Base-by-base conservation (phyloP, 768 basidiomycete genomes). In the Lyophyllum atratum region DNA sequence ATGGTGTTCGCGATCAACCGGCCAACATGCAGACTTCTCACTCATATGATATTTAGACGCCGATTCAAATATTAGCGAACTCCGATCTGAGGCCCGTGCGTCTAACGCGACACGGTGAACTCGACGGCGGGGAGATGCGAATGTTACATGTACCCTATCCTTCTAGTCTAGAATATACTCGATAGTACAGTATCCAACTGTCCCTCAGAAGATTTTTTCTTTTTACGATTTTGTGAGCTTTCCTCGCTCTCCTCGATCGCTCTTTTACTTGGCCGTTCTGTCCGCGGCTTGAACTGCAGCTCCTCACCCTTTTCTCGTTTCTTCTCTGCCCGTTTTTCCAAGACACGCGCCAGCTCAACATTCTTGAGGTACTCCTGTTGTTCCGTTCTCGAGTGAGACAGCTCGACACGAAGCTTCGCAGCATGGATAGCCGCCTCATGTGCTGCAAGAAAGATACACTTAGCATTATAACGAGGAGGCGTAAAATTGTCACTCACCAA, bases 281-380 rank as follows among this genome's bases (percentile, higher is more conserved):
- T 66, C 21, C 65, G 66, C 17, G 69, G 69, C 58, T 77, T 74
- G 51, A 77, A 54, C 59, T 74, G 68, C 64, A 85, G 75, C 11
- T 78, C 81, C 60, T 83, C 80, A 3, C 84, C 85, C 60, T 76
- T 83, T 68, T 83, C 80, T 57, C 73, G 80, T 67, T 86, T 85
- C 68, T 81, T 84, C 64, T 85, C 82, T 29, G 80, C 85, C n/a
- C 91, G 86, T 68, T 92, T 94, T 61, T 90, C 87, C 63, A 94
- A 70, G 40, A 95, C 86, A 11, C 89, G 85, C 2, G 95, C 95
- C 17, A 95, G 83, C 68, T 98, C 96, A 26, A 99, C 97, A 59
- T 97, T 95, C 69, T 83, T 85, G 52, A 98, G 82, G 72, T 99
- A 98, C 34, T 95, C 92, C 44, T 85, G 85, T 68, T 99, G 95